Conservation (phyloP, 73 alveolate species). For the Symbiodinium natans region DNA sequence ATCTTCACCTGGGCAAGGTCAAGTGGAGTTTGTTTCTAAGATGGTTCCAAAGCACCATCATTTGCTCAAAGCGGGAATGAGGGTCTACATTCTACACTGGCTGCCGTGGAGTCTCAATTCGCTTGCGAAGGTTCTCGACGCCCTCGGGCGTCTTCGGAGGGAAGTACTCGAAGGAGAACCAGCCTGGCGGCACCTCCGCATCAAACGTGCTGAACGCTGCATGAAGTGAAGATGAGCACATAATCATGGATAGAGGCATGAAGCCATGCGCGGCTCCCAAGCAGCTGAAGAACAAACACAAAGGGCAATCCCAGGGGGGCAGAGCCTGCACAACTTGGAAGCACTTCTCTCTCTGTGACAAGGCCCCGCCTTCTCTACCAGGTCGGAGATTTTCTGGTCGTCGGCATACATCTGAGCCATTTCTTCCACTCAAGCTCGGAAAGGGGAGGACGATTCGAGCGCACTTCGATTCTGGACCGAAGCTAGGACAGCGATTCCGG, state of each 20-base stretch:
- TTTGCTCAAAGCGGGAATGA: too few species aligned
- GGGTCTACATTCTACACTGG: background rate
- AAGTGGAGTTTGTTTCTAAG: too few species aligned
- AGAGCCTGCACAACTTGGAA: too few species aligned
- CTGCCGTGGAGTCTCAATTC: conserved; percentile 13
- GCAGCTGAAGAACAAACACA: background rate
- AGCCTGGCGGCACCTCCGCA: background rate
- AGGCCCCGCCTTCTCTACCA: conserved; percentile 68
- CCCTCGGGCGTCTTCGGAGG: conserved; percentile 98
- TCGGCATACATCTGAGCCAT: conserved; percentile 43
- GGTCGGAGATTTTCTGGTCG: conserved; percentile 68
- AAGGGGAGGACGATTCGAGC: too few species aligned
- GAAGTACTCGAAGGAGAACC: conserved; percentile 97
- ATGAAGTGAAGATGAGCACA: background rate
- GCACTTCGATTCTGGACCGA: too few species aligned
- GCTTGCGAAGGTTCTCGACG: conserved; percentile 95
- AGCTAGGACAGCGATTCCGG: too few species aligned
- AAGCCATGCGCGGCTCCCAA: background rate
- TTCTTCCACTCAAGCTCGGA: background rate
- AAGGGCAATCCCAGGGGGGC: too few species aligned
- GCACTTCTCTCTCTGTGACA: too few species aligned
- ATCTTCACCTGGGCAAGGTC: background rate
- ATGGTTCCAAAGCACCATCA: too few species aligned
- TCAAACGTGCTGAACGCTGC: background rate
- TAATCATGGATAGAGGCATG: background rate